phyloP scores from a whole-genome alignment of 2,329 filamentous ascomycete genomes.

The Tolypocladium paradoxum region DNA sequence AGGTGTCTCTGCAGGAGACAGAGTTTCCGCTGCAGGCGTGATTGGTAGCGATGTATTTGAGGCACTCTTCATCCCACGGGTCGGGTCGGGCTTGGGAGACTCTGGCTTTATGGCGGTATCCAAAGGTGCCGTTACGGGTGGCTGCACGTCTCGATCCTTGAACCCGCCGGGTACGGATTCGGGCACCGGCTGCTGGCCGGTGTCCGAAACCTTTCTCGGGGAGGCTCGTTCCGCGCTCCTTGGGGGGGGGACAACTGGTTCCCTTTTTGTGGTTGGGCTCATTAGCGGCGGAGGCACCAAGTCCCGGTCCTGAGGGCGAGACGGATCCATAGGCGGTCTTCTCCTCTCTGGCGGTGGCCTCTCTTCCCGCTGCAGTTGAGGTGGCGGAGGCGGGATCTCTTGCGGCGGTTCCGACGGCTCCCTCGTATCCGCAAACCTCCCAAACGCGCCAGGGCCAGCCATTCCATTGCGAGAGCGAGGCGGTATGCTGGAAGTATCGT shows the following conservation, averaged over 20 bases:
- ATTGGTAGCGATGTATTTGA: conserved; percentile 13
- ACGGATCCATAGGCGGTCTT: conserved; percentile 55
- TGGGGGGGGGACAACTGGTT: conserved; percentile 35
- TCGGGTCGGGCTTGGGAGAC: conserved; percentile 3
- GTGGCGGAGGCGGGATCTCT: conserved; percentile 3
- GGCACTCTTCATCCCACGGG: conserved; percentile 6
- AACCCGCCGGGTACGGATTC: conserved; percentile 20
- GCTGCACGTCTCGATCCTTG: conserved; percentile 19
- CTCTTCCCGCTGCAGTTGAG: conserved; percentile 21
- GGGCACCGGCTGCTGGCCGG: conserved; percentile 15
- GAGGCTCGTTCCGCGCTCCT: conserved; percentile 39
- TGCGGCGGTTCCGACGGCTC: conserved; percentile 9
- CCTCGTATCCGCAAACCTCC: conserved; percentile 21
- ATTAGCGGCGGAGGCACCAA: conserved; percentile 48
- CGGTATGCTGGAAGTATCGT: conserved; percentile 38
- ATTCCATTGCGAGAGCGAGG: conserved; percentile 44
- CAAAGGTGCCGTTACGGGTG: conserved; percentile 1
- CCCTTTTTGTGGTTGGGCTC: conserved; percentile 36
- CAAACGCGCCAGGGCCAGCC: conserved; percentile 25
- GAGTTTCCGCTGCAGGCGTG: conserved; percentile 17
- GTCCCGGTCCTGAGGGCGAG: conserved; percentile 42
- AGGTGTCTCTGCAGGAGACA: conserved; percentile 10
- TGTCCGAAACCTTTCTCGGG: conserved; percentile 30
- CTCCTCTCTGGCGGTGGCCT: conserved; percentile 50
- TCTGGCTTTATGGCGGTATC: conserved; percentile 4